Percentiles rank a stretch among this genome's conserved stretches.
These are phyloP conservation scores for Stropharia rugosoannulata DNA, from an alignment of 768 basidiomycete genomes.

Conservation along the genomic window DNA sequence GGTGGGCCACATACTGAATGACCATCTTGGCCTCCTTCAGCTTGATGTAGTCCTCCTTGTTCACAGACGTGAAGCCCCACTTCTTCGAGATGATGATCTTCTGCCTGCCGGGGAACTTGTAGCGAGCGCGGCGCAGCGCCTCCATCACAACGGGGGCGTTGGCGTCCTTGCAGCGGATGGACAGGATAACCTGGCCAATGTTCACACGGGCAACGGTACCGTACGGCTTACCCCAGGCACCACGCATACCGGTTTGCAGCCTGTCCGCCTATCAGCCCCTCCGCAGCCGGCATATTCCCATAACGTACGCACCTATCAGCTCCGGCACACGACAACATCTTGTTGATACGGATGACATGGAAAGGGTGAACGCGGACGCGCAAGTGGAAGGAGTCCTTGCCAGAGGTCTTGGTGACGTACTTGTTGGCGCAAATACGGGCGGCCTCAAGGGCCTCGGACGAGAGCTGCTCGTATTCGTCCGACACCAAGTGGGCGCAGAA, in stretches of 20 bases:
- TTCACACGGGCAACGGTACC: conserved; percentile 94
- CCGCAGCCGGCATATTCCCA: neutral
- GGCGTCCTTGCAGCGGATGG: conserved; percentile 86
- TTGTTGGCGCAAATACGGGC: conserved; percentile 99
- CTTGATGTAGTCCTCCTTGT: conserved; percentile 83
- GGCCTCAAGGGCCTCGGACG: conserved; percentile 94
- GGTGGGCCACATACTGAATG: conserved; percentile 66
- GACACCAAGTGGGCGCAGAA: conserved; percentile 97
- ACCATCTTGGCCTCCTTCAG: conserved; percentile 91
- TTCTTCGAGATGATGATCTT: conserved; percentile 97
- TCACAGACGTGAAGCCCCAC: conserved; percentile 98
- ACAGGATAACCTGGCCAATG: conserved; percentile 92
- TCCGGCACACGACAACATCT: conserved; percentile 99
- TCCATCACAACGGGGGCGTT: conserved; percentile 91
- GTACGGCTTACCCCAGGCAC: conserved; percentile 99
- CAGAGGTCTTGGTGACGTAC: conserved; percentile 96
- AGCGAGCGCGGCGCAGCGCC: conserved; percentile 94
- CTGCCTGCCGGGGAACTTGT: conserved; percentile 99
- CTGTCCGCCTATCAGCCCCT: conserved; percentile 32
- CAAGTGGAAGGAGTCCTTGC: conserved; percentile 99
- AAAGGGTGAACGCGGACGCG: conserved; percentile 96
- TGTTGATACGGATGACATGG: conserved; percentile 99
- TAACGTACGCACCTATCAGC: conserved; percentile 78
- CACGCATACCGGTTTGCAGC: conserved; percentile 97
- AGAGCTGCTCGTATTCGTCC: conserved; percentile 97